phyloP scores from a whole-genome alignment of 495 filamentous ascomycete genomes.

The Hypoxylon perforatum region DNA sequence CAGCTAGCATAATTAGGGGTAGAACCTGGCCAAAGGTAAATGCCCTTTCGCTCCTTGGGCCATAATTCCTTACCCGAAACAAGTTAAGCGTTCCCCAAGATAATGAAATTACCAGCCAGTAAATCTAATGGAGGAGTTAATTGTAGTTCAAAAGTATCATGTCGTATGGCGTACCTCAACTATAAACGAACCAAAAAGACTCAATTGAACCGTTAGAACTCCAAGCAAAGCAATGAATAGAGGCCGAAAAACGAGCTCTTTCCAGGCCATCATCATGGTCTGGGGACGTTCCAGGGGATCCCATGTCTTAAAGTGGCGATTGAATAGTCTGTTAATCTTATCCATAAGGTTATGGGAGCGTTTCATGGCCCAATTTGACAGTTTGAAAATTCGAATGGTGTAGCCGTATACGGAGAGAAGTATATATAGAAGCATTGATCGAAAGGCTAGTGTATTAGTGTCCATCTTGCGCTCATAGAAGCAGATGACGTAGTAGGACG shows the following conservation, averaged over 20 bases:
- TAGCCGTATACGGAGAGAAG: neutral
- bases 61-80: neutral
- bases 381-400: neutral
- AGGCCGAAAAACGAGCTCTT: neutral
- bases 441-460: neutral
- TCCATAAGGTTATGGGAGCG: neutral
- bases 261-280: neutral
- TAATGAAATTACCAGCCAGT: neutral
- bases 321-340: neutral
- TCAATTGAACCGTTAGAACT: neutral
- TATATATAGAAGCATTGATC: neutral
- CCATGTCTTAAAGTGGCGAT: neutral
- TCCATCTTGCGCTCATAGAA: neutral
- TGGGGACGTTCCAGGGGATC: neutral
- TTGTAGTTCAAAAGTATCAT: neutral
- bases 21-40: neutral
- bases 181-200: neutral
- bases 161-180: neutral
- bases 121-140: neutral
- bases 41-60: neutral
- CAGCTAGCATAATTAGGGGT: neutral
- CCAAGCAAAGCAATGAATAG: neutral
- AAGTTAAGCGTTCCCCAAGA: neutral
- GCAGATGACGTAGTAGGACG: neutral
- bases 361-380: neutral